Percentiles rank a stretch among this genome's conserved stretches.
These are phyloP conservation scores for Pleurotus citrinopileatus DNA, from an alignment of 768 basidiomycete species.

Conservation along the genomic window DNA sequence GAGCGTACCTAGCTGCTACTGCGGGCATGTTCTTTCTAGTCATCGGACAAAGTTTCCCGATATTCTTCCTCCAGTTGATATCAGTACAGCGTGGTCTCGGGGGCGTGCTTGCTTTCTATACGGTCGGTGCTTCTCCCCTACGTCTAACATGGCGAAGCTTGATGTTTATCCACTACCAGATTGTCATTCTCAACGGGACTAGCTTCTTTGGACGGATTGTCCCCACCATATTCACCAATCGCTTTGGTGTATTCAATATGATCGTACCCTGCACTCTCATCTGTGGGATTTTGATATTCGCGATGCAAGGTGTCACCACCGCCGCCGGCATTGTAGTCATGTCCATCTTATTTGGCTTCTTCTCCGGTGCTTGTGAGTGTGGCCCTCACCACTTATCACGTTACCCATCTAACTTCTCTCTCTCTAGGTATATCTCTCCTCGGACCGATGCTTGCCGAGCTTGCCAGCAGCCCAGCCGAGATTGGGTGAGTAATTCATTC, in stretches of 20 bases:
- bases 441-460: conserved; percentile 38
- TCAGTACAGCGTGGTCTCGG: conserved; percentile 43
- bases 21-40: conserved; percentile 34
- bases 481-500: conserved; percentile 30
- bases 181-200: conserved; percentile 51
- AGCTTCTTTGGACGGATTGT: conserved; percentile 45
- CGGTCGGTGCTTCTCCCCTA: conserved; percentile 36
- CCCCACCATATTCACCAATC: conserved; percentile 38
- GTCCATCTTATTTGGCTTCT: conserved; percentile 44
- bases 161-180: conserved; percentile 31
- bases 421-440: conserved; percentile 38
- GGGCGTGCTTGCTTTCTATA: conserved; percentile 50
- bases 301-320: conserved; percentile 36
- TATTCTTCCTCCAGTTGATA: conserved; percentile 58
- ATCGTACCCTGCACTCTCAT: conserved; percentile 29
- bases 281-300: conserved; percentile 37
- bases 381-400: too few relatives aligned
- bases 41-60: conserved; percentile 42
- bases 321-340: conserved; percentile 34
- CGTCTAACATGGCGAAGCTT: too few relatives aligned
- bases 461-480: conserved; percentile 44
- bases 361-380: conserved; percentile 42
- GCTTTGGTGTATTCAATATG: conserved; percentile 39
- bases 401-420: not conserved
- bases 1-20: conserved; percentile 38